Percentiles rank a stretch among this genome's conserved stretches.
Evolutionary conservation across 106 monocot genomes (phyloP).

Genomic region (Dioscorea alata): DNA sequence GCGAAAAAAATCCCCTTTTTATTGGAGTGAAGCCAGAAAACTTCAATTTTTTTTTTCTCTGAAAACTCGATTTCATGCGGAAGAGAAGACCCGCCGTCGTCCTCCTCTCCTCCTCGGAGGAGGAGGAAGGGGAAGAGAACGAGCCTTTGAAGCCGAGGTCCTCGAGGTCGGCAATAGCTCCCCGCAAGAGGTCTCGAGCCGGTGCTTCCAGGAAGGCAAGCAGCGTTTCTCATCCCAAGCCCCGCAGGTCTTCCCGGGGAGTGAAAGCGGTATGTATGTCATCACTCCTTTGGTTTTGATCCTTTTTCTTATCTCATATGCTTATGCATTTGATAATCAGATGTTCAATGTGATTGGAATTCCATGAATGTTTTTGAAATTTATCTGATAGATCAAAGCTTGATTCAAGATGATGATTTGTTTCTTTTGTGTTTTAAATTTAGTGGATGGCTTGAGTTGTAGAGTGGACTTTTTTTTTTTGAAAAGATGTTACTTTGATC

Average conservation of each 20-base stretch:
- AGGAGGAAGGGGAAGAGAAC: conserved; percentile 6
- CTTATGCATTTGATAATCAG: too few species aligned
- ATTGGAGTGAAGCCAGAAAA: neutral
- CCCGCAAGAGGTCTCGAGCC: neutral
- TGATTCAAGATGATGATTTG: too few species aligned
- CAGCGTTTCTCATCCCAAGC: neutral
- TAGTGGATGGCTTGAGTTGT: too few species aligned
- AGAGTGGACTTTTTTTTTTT: too few species aligned
- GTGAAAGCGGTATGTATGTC: neutral
- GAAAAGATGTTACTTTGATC: too few species aligned
- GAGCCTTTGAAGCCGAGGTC: neutral
- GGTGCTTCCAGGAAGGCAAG: neutral
- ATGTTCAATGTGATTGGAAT: too few species aligned
- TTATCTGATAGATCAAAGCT: too few species aligned
- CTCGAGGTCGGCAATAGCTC: neutral
- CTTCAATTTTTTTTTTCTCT: neutral
- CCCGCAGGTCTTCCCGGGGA: neutral
- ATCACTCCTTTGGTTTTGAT: neutral
- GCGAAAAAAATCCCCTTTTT: neutral
- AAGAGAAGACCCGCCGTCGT: conserved; percentile 7
- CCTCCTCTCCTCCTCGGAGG: conserved; percentile 12
- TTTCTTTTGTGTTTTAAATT: too few species aligned
- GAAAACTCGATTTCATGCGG: neutral
- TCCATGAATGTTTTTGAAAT: neutral
- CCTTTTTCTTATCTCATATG: too few species aligned